Conservation (phyloP, 2,329 filamentous ascomycete species). For the Neopestalotiopsis sp. region DNA sequence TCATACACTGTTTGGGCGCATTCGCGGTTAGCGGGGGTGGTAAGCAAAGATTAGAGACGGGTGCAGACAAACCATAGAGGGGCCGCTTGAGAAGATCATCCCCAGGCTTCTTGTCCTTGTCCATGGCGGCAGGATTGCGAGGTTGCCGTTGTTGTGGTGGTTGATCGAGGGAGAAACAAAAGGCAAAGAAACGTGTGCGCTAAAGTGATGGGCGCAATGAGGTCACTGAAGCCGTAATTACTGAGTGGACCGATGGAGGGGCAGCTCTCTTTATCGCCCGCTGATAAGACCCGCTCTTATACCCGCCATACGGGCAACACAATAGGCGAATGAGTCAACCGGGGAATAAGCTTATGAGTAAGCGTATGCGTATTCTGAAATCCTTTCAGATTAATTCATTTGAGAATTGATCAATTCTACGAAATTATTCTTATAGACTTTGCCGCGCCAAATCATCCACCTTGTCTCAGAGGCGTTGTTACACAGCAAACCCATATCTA, state of each 20-base stretch:
- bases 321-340: slow-evolving; percentile 10
- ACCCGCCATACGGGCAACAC: background rate
- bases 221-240: slow-evolving; percentile 4
- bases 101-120: slow-evolving; percentile 45
- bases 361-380: background rate
- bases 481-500: too few relatives aligned
- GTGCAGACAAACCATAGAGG: slow-evolving; percentile 50
- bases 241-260: background rate
- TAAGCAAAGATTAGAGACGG: background rate
- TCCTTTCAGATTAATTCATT: too few relatives aligned
- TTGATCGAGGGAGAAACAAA: background rate
- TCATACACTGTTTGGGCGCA: slow-evolving; percentile 71
- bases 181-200: background rate
- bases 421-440: too few relatives aligned
- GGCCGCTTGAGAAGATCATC: slow-evolving; percentile 57
- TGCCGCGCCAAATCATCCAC: too few relatives aligned
- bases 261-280: slow-evolving; percentile 5
- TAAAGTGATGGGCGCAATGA: slow-evolving; percentile 1
- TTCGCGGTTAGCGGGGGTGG: slow-evolving; percentile 28
- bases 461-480: too few relatives aligned
- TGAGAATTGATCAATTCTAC: too few relatives aligned
- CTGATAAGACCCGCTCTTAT: background rate
- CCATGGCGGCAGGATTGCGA: slow-evolving; percentile 24
- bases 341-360: background rate
- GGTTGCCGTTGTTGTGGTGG: background rate